Base-by-base conservation (phyloP, 257 asterid genomes). In the Ballota nigra region DNA sequence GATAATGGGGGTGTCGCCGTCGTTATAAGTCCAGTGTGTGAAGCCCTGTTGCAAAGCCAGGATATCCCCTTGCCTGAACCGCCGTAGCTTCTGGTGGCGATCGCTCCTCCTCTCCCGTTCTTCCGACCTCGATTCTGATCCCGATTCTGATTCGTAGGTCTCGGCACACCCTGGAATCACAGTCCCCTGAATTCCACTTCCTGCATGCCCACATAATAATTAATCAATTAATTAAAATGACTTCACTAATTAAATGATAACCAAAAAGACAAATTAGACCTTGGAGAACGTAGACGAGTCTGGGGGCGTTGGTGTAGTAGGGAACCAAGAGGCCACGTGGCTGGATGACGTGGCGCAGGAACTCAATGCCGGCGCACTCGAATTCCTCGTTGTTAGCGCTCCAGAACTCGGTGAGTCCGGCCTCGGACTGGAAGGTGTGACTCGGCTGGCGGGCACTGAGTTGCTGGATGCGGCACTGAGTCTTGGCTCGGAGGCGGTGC, bases 101-200 rank as follows among this genome's bases (percentile, higher is more conserved):
- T 88, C 90, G 2, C 64, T 28, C 68, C 74, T 49, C 22, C 58
- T 47, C 38, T 72, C 47, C 5, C 63, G 73, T 41, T 63, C 43
- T 24, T 65, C 77, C 28, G 41, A 69, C 3, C 67, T 18, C 11
- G 69, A 57, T 23, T 52, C 40, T 4, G 74, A 33, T 33, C 38
- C 38, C 1, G 38, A 49, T 7, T 70, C 78, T 1, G 89, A 73
- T 38, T 85, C 89, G 9, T 68, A 87, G 0, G 87, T 85, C 79
- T 85, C 89, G 0, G 91, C 86, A 13, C 94, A 87, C 3, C 94
- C 89, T 5, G 91, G 91, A 36, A 85, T 56, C 0, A 87, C 87
- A 0, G 63, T 34, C 29, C 94, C 94, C 13, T 71, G 62, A 8
- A 85, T 28, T 43, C 94, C 94, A 1, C 79, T 74, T 0, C 91